phyloP scores from a whole-genome alignment of 805 yeast genomes.

The Kregervanrija pseudodelftensis region DNA sequence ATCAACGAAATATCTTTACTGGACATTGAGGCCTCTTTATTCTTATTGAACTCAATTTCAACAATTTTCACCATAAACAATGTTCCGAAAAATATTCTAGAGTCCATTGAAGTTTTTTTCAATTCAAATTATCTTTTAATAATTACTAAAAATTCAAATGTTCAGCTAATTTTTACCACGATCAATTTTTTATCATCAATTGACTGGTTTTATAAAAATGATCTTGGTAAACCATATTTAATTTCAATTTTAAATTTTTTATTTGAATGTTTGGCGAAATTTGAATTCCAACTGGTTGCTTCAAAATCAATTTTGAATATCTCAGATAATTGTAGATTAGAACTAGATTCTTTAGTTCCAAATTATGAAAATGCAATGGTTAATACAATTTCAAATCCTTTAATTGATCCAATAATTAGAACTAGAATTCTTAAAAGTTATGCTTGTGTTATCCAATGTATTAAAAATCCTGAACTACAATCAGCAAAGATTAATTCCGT shows the following conservation, averaged over 20 bases:
- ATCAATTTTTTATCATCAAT: conserved; percentile 53
- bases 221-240: conserved; percentile 37
- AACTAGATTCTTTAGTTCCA: conserved; percentile 35
- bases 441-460: conserved; percentile 53
- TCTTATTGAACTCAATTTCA: conserved; percentile 47
- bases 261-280: conserved; percentile 19
- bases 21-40: conserved; percentile 58
- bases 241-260: conserved; percentile 46
- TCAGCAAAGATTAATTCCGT: conserved; percentile 22
- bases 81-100: conserved; percentile 17
- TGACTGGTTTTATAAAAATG: conserved; percentile 49
- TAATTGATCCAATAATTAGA: conserved; percentile 40
- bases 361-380: conserved; percentile 47
- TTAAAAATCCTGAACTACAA: conserved; percentile 40
- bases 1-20: conserved; percentile 12
- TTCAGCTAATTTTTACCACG: conserved; percentile 37
- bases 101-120: conserved; percentile 21
- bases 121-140: conserved; percentile 23
- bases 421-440: conserved; percentile 57
- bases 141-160: conserved; percentile 9
- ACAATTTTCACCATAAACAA: conserved; percentile 39
- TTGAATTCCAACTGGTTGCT: conserved; percentile 23
- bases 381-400: conserved; percentile 18
- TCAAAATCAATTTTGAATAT: conserved; percentile 54
- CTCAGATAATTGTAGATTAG: conserved; percentile 45